These are phyloP conservation scores for Suhomyces ambrosiae DNA, from an alignment of 1,139 yeast species.

Conservation along the genomic window DNA sequence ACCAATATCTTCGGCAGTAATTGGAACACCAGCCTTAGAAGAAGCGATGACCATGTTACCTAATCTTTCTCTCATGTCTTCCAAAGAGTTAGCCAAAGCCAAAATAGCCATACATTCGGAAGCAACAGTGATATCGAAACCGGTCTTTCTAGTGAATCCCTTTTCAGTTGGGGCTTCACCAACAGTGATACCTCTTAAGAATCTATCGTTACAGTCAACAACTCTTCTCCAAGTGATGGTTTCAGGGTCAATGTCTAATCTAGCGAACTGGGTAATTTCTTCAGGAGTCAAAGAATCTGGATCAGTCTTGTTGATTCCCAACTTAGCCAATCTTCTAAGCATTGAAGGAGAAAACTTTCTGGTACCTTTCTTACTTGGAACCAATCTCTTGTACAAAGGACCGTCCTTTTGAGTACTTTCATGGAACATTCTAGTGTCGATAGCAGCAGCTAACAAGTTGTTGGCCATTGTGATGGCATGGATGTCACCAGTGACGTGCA, in stretches of 20 bases:
- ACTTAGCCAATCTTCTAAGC: slow-evolving; percentile 61
- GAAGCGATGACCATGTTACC: slow-evolving; percentile 75
- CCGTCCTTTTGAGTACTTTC: slow-evolving; percentile 64
- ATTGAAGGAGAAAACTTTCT: slow-evolving; percentile 68
- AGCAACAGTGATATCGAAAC: slow-evolving; percentile 83
- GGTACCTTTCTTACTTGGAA: slow-evolving; percentile 67
- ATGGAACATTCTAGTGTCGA: slow-evolving; percentile 83
- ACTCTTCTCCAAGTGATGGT: slow-evolving; percentile 76
- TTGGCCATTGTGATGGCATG: slow-evolving; percentile 83
- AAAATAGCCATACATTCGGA: slow-evolving; percentile 81
- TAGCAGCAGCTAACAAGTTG: slow-evolving; percentile 78
- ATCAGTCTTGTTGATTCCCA: slow-evolving; percentile 65
- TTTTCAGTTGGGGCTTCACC: slow-evolving; percentile 83
- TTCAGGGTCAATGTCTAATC: slow-evolving; percentile 70
- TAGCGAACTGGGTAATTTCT: slow-evolving; percentile 63
- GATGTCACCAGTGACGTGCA: slow-evolving; percentile 84
- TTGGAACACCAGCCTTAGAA: slow-evolving; percentile 56
- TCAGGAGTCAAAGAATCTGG: slow-evolving; percentile 72
- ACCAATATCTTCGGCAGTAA: slow-evolving; percentile 78
- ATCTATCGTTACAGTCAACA: slow-evolving; percentile 79
- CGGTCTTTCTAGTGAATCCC: slow-evolving; percentile 76
- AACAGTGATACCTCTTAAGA: slow-evolving; percentile 70
- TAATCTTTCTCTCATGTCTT: slow-evolving; percentile 69
- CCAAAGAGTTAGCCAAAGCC: slow-evolving; percentile 66
- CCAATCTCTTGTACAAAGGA: slow-evolving; percentile 68